Percentiles rank a stretch among this genome's conserved stretches.
These are phyloP conservation scores for Boletus subparvulus DNA, from an alignment of 768 basidiomycete species.

Conservation along the genomic window DNA sequence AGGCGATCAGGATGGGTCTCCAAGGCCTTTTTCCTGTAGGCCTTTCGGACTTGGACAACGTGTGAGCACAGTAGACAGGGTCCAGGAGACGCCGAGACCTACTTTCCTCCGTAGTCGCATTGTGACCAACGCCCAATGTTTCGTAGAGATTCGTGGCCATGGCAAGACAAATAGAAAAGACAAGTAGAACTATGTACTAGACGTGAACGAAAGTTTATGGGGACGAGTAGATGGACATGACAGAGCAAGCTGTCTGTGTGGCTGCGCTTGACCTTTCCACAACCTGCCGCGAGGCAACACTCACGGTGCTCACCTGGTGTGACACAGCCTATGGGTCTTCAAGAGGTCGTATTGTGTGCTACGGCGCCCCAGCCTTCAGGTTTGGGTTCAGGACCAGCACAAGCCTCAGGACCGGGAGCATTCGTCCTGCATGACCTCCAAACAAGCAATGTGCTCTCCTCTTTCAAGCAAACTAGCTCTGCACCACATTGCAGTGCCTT, in stretches of 20 bases:
- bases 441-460: constrained; percentile 69
- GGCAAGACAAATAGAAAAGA: not conserved
- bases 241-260: not conserved
- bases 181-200: not conserved
- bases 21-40: constrained; percentile 72
- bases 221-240: not conserved
- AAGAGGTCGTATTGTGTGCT: constrained; percentile 67
- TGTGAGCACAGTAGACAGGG: constrained; percentile 3
- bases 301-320: no score
- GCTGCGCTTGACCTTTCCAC: constrained; percentile 12
- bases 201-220: not conserved
- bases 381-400: constrained; percentile 36
- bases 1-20: constrained; percentile 77
- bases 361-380: constrained; percentile 46
- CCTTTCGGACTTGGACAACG: constrained; percentile 58
- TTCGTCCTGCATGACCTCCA: constrained; percentile 82
- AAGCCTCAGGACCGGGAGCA: constrained; percentile 53
- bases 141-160: constrained; percentile 69
- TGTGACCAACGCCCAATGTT: constrained; percentile 49
- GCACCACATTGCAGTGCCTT: constrained; percentile 63
- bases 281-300: not conserved
- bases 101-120: constrained; percentile 68
- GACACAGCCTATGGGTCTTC: constrained; percentile 47
- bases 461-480: constrained; percentile 85
- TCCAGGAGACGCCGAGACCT: constrained; percentile 24